Conservation (phyloP, 805 yeast genomes). For the Yarrowia sp. region DNA sequence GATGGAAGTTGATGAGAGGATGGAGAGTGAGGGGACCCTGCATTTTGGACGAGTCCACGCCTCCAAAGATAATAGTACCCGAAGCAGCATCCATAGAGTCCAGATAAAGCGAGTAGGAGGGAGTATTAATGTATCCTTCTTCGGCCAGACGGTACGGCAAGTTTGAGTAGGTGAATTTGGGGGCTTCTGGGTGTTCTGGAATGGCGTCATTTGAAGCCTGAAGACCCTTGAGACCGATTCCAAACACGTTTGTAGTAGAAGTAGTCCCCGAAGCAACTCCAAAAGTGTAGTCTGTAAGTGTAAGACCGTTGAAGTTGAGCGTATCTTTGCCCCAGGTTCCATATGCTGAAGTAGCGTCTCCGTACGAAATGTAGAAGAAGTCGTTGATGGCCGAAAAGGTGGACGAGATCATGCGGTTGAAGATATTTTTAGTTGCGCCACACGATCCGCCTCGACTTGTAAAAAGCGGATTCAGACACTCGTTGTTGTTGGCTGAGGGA, state of each 20-base stretch:
- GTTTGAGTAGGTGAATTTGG: slow-evolving; percentile 28
- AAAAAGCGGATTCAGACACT: background rate
- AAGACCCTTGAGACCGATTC: slow-evolving; percentile 38
- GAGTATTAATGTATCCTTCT: slow-evolving; percentile 41
- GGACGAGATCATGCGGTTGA: slow-evolving; percentile 26
- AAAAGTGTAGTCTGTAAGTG: slow-evolving; percentile 42
- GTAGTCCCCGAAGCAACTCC: slow-evolving; percentile 55
- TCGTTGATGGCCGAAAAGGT: slow-evolving; percentile 29
- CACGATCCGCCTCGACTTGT: background rate
- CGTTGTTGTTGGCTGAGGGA: slow-evolving; percentile 26
- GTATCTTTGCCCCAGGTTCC: slow-evolving; percentile 60
- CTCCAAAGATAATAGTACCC: slow-evolving; percentile 44
- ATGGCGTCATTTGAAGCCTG: slow-evolving; percentile 33
- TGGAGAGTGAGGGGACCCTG: slow-evolving; percentile 37
- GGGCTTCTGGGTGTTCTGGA: background rate
- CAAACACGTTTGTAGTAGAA: slow-evolving; percentile 37
- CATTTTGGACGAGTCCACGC: slow-evolving; percentile 42
- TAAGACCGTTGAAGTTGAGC: slow-evolving; percentile 47
- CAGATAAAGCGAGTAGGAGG: slow-evolving; percentile 45
- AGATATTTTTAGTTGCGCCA: background rate
- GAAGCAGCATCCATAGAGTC: slow-evolving; percentile 33
- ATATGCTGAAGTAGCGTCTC: slow-evolving; percentile 42
- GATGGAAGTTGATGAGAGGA: slow-evolving; percentile 32
- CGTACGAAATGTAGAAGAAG: slow-evolving; percentile 30
- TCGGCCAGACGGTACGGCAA: slow-evolving; percentile 34